Base-by-base conservation (phyloP, 352 stramenopile genomes). In the Globisporangium megalacanthum region DNA sequence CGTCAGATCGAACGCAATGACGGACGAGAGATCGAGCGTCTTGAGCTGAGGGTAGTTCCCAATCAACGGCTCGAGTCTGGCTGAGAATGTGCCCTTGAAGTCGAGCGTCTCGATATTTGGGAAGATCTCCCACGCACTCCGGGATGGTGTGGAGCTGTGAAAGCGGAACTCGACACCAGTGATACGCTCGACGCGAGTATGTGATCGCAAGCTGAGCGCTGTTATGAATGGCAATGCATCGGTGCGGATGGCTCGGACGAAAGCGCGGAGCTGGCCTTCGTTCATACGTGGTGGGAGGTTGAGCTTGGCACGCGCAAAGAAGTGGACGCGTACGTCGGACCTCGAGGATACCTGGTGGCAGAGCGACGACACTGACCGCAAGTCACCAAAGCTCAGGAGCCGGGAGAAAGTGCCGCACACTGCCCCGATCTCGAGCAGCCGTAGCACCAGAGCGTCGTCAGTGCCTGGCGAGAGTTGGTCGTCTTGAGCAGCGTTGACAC, bases 181-280 rank as follows among this genome's bases (percentile, higher is more conserved):
- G 35, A 39, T 39, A 2, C 6, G 35, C 7, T 39, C 7, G 7
- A 39, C 35, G 35, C 35, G 35, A 39, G 35, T 39, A 13, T 13
- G 35, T 13, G 35, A 13, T 39, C 35, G 36, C 36, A 49, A 15
- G 5, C 51, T 5, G 37, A 56, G 20, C 8, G 7, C 33, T 29
- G 17, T 49, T 20, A 56, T 41, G 51, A 49, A 37, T 22, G 51
- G 51, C 9, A 56, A 2, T 22, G 36, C n/a, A 20, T 56, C 17
- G 0, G 51, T 20, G 4, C 14, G 37, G 20, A 56, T 49, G 13
- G 35, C 36, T 8, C 35, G 19, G 20, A 49, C 19, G 37, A 56
- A 56, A 20, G 19, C 20, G 13, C 17, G 20, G 36, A 56, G 13
- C 20, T 37, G 19, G 22, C 1, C 37, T 13, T 49, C 51, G 14